A percentile compares a stretch with the other conserved stretches of the same genome.
Conservation (phyloP, 1,284 basidiomycete species). For the Apiotrichum sp. region DNA sequence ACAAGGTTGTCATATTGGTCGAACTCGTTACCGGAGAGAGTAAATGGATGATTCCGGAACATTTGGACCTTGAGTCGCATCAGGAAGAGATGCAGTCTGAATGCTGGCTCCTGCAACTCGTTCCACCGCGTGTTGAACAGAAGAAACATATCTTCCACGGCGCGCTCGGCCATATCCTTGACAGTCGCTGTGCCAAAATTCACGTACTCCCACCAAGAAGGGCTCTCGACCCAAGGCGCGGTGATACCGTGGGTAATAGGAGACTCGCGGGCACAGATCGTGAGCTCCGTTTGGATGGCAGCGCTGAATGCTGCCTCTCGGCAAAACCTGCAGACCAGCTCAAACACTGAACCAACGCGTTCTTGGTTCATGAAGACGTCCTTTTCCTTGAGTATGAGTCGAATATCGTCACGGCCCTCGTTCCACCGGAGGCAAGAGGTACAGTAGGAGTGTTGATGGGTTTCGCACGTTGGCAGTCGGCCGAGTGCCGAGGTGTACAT, state of each 20-base stretch:
- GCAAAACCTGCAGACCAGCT: constrained; percentile 16
- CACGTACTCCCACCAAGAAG: constrained; percentile 11
- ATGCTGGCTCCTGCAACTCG: constrained; percentile 14
- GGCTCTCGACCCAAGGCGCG: background rate
- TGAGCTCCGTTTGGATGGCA: constrained; percentile 8
- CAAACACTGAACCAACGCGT: background rate
- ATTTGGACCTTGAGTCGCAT: background rate
- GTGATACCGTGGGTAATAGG: constrained; percentile 6
- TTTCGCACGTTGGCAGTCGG: constrained; percentile 18
- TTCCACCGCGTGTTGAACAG: constrained; percentile 21
- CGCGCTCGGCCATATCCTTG: constrained; percentile 5
- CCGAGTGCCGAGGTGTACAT: constrained; percentile 16
- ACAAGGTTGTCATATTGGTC: background rate
- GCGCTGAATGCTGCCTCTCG: constrained; percentile 9
- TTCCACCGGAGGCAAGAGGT: constrained; percentile 16
- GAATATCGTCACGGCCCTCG: constrained; percentile 3
- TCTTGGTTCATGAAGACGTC: constrained; percentile 15
- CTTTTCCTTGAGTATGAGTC: background rate
- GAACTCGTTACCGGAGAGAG: background rate
- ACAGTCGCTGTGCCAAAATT: constrained; percentile 7
- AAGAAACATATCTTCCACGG: constrained; percentile 26
- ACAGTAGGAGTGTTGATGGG: constrained; percentile 19
- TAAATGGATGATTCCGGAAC: background rate
- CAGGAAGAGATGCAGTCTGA: constrained; percentile 14
- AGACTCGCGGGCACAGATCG: constrained; percentile 15